phyloP scores from a whole-genome alignment of 2,329 filamentous ascomycete genomes.

The Trichoderma aggressivum region DNA sequence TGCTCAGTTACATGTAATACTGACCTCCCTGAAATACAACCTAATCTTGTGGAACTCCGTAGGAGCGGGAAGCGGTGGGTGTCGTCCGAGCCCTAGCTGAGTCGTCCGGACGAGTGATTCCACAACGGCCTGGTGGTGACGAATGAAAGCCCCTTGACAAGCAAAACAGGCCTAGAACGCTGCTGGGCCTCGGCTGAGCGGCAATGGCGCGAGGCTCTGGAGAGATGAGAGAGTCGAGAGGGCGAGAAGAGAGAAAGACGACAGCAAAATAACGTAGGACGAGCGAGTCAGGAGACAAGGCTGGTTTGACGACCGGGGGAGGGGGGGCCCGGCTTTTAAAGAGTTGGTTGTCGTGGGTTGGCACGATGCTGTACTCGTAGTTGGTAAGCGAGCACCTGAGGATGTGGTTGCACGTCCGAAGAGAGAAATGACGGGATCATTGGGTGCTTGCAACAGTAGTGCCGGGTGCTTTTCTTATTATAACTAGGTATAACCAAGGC shows the following conservation, averaged over 20 bases:
- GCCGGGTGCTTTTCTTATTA: background rate
- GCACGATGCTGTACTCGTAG: no score
- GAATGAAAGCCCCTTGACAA: background rate
- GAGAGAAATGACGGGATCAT: background rate
- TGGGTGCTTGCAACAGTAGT: background rate
- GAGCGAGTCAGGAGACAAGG: conserved; percentile 14
- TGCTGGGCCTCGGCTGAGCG: conserved; percentile 4
- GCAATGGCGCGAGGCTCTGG: background rate
- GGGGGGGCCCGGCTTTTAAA: background rate
- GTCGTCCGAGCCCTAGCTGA: background rate
- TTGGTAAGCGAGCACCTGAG: background rate
- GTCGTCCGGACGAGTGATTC: background rate
- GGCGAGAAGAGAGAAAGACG: background rate
- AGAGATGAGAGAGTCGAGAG: background rate
- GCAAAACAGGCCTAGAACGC: conserved; percentile 8
- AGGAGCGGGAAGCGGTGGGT: conserved; percentile 1
- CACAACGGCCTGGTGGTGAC: background rate
- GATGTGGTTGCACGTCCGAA: background rate
- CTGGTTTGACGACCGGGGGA: conserved; percentile 3
- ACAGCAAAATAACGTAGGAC: background rate
- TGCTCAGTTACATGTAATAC: background rate
- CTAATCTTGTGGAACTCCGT: conserved; percentile 11
- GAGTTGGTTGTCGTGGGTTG: background rate
- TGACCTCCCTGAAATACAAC: conserved; percentile 12
- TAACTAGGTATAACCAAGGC: background rate